These are phyloP conservation scores for Trapa incisa DNA, from an alignment of 345 rosid genomes.

Conservation along the genomic window DNA sequence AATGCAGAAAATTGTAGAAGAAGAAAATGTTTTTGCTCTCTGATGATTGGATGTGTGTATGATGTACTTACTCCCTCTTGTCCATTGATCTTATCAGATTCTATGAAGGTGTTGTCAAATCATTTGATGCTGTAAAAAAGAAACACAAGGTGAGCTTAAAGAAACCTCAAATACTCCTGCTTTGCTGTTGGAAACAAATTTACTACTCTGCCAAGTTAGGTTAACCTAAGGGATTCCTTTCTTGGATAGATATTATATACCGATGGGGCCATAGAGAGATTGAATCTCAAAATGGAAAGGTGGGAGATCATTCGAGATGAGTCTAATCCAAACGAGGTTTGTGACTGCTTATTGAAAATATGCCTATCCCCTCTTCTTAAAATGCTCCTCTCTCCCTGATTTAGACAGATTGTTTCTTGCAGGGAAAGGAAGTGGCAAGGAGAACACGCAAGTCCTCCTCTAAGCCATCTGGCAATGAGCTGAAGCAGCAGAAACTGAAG, in stretches of 20 bases:
- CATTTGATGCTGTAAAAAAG: conserved; percentile 49
- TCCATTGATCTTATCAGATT: conserved; percentile 37
- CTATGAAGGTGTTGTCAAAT: conserved; percentile 53
- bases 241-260: conserved; percentile 43
- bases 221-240: not conserved
- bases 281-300: conserved; percentile 47
- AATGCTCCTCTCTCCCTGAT: not conserved
- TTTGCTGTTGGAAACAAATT: conserved; percentile 1
- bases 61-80: conserved; percentile 5
- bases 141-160: conserved; percentile 57
- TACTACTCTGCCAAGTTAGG: not conserved
- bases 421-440: conserved; percentile 40
- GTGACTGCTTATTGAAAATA: conserved; percentile 3
- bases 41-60: conserved; percentile 1
- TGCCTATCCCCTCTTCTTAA: not conserved
- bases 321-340: conserved; percentile 39
- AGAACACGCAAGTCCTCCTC: conserved; percentile 26
- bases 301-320: conserved; percentile 37
- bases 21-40: not conserved
- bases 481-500: conserved; percentile 10
- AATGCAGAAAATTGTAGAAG: not conserved
- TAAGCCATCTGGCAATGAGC: conserved; percentile 31
- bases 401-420: conserved; percentile 20
- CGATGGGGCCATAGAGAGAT: conserved; percentile 67
- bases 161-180: conserved; percentile 1